phyloP scores from a whole-genome alignment of 2,329 filamentous ascomycete species.

The Geosmithia putterillii region DNA sequence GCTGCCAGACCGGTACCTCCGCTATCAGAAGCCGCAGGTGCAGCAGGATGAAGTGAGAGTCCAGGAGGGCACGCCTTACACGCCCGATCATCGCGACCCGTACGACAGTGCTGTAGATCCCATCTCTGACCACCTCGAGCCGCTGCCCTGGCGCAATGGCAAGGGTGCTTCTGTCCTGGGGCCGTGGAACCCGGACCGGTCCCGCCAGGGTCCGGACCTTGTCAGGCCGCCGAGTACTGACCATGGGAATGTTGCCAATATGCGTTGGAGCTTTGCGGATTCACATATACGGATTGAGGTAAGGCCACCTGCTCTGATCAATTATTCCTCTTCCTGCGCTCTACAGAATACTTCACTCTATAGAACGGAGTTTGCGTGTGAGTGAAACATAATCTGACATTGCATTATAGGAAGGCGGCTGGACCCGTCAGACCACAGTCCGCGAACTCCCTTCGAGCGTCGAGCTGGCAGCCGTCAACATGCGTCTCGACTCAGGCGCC shows the following conservation, averaged over 20 bases:
- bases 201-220: constrained; percentile 59
- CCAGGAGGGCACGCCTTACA: constrained; percentile 39
- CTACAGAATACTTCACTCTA: too few relatives aligned
- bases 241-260: constrained; percentile 56
- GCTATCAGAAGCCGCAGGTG: constrained; percentile 8
- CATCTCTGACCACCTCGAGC: constrained; percentile 46
- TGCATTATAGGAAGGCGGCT: constrained; percentile 54
- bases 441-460: constrained; percentile 51
- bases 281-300: constrained; percentile 53
- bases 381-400: not conserved
- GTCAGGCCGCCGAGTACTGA: constrained; percentile 63
- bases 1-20: constrained; percentile 27
- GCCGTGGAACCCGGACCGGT: constrained; percentile 55
- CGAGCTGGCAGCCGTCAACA: constrained; percentile 68
- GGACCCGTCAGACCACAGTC: constrained; percentile 62
- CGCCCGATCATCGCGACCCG: constrained; percentile 45
- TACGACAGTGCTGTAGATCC: constrained; percentile 52
- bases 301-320: constrained; percentile 8
- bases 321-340: too few relatives aligned
- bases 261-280: constrained; percentile 60
- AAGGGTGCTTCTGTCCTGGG: constrained; percentile 55
- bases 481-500: constrained; percentile 60
- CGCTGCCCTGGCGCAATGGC: constrained; percentile 52
- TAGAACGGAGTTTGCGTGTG: not conserved
- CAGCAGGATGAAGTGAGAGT: constrained; percentile 15